Evolutionary conservation across 257 asterid genomes (phyloP).

Genomic region (Galeopsis tetrahit): DNA sequence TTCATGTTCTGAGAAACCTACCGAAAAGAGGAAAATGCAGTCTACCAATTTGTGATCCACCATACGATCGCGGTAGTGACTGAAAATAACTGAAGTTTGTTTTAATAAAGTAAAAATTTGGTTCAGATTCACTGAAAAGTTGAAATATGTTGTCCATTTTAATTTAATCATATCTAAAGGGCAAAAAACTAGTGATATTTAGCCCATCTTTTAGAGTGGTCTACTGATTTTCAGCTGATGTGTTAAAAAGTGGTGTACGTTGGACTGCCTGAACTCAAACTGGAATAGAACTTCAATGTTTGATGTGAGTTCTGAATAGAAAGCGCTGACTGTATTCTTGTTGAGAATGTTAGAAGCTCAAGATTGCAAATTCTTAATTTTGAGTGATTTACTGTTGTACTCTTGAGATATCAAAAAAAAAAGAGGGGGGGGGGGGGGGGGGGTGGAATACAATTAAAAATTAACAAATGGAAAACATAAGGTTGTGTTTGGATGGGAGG

Average conservation of each 20-base stretch:
- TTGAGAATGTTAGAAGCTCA: constrained; percentile 3
- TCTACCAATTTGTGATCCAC: not conserved
- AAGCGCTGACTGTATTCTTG: constrained; percentile 3
- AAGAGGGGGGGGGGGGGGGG: not conserved
- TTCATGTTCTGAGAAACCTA: not conserved
- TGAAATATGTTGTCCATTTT: not conserved
- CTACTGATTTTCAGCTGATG: not conserved
- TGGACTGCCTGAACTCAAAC: not conserved
- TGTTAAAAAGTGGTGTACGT: not conserved
- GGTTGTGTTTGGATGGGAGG: not conserved
- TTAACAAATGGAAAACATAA: not conserved
- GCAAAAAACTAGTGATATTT: not conserved
- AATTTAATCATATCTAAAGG: constrained; percentile 18
- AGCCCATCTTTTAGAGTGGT: constrained; percentile 14
- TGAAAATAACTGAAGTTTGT: not conserved
- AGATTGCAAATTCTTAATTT: not conserved
- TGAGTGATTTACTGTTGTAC: not conserved
- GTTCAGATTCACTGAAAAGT: not conserved
- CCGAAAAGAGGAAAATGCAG: not conserved
- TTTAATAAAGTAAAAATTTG: not conserved
- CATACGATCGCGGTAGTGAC: not conserved
- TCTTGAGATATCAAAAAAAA: not conserved
- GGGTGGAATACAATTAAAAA: not conserved
- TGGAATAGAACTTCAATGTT: not conserved
- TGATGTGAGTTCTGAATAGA: not conserved